Conservation (phyloP, 257 asterid genomes). For the Henckelia pumila region DNA sequence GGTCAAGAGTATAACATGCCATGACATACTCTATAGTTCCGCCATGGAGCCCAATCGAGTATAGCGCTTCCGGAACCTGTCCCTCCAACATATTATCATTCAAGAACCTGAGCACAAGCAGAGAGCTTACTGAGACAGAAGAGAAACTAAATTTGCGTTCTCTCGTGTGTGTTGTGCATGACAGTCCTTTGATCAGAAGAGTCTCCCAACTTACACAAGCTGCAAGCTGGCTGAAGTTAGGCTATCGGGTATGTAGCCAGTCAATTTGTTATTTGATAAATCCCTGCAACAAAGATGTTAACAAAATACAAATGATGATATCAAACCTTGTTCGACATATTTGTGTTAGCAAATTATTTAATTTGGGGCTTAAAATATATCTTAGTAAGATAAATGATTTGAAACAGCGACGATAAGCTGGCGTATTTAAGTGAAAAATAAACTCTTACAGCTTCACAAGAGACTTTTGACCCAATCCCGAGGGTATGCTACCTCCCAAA, state of each 20-base stretch:
- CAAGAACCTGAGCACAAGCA: constrained; percentile 47
- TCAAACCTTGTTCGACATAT: neutral
- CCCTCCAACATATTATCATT: constrained; percentile 76
- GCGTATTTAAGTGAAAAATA: no score
- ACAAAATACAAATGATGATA: neutral
- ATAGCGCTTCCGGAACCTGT: constrained; percentile 80
- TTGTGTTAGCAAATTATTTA: neutral
- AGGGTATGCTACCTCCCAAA: constrained; percentile 66
- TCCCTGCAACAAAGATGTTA: constrained; percentile 59
- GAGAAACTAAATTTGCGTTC: neutral
- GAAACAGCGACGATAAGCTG: neutral
- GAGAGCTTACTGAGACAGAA: constrained; percentile 10
- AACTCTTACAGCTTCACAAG: constrained; percentile 78
- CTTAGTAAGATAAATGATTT: neutral
- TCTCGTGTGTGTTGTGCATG: neutral
- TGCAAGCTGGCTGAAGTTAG: constrained; percentile 74
- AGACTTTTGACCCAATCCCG: constrained; percentile 72
- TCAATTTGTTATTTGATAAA: constrained; percentile 68
- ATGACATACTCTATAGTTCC: constrained; percentile 89
- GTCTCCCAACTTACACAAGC: constrained; percentile 61
- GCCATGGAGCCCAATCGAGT: constrained; percentile 89
- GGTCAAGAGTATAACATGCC: neutral
- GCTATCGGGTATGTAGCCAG: constrained; percentile 78
- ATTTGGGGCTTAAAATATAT: neutral
- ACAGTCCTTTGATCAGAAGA: neutral